Base-by-base conservation (phyloP, 2,329 filamentous ascomycete genomes). In the Cladophialophora carrionii region DNA sequence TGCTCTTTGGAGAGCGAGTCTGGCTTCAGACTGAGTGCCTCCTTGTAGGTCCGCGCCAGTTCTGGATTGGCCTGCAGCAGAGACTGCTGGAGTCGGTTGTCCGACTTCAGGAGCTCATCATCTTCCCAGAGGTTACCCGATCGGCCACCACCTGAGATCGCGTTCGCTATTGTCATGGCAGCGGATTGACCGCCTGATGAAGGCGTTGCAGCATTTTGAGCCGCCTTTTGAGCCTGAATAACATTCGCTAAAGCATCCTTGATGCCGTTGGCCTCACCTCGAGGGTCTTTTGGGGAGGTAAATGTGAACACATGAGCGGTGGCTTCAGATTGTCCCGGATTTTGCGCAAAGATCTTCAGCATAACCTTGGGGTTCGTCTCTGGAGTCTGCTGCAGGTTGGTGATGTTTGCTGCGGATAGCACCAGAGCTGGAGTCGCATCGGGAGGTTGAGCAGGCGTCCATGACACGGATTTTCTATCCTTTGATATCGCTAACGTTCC, bases 311-410 rank as follows among this genome's bases (percentile, higher is more conserved):
- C 86, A 75, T 96, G 91, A 61, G 88, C 86, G 53, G 88, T 84
- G 20, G 90, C 81, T 57, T 89, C 86, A 31, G 82, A 76, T 29
- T 81, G 81, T 54, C 81, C 80, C 34, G 86, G 78, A 49, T 85
- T 78, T 75, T 92, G 90, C 68, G 90, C 90, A 72, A 97, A 91
- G 62, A 99, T 89, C 77, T 95, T 96, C 65, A 98, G 85, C 84
- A 96, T 96, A 60, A 96, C 92, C 82, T 96, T 97, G 20, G 92
- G 82, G 41, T 87, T 88, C n/a, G 84, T 88, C 66, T 92, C 91
- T 12, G 95, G 93, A 0, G 95, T 98, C 77, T 98, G 94, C 77
- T 99, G 94, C 56, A 99, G 86, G 79, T 98, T 97, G 57, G 89
- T 92, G 74, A 98, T 94, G 72, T 89, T 89, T 62, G 85, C 80